Base-by-base conservation (phyloP, 164 flowering plant genomes). In the Cinnamomum micranthum region DNA sequence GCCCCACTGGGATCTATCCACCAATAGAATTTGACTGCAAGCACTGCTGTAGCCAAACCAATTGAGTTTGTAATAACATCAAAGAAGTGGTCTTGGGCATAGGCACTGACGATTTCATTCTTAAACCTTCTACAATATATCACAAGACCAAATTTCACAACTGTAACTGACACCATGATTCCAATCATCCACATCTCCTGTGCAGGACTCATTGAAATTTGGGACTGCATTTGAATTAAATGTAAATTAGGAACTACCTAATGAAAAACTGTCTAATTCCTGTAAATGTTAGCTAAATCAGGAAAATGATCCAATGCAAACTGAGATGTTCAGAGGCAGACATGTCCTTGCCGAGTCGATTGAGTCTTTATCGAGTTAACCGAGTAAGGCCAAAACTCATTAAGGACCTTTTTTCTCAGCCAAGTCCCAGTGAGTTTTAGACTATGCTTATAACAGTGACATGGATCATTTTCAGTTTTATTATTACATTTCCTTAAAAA, bases 1-100 rank as follows among this genome's bases (percentile, higher is more conserved):
- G 95, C 97, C 1, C 97, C 97, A 28, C 82, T 77, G 13, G 97
- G 95, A 76, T 92, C 97, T 22, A 92, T 88, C 95, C 95, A 91
- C 93, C 93, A 88, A 72, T 65, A 60, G 79, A 51, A 88, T 11
- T 75, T 78, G 65, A 86, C 60, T 17, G 97, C 93, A 4, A 92
- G 83, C 58, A 88, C 87, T 2, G 95, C 93, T 4, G 94, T 77
- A 7, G 75, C 86, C 24, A 92, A 75, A 69, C 97, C 95, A 33
- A 86, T 77, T 22, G 95, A 88, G 79, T 92, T 92, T 20, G 97
- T 92, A 52, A 92, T 59, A 27, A 92, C 97, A 68, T 92, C 97
- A 62, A 92, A 92, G 71, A 92, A 78, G 81, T 92, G 97, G 70
- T 92, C 97, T 76, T 86, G 87, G 22, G 97, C 97, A 69, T 92